These are phyloP conservation scores for Fusarium sarcochroum DNA, from an alignment of 2,329 filamentous ascomycete species.

Conservation along the genomic window DNA sequence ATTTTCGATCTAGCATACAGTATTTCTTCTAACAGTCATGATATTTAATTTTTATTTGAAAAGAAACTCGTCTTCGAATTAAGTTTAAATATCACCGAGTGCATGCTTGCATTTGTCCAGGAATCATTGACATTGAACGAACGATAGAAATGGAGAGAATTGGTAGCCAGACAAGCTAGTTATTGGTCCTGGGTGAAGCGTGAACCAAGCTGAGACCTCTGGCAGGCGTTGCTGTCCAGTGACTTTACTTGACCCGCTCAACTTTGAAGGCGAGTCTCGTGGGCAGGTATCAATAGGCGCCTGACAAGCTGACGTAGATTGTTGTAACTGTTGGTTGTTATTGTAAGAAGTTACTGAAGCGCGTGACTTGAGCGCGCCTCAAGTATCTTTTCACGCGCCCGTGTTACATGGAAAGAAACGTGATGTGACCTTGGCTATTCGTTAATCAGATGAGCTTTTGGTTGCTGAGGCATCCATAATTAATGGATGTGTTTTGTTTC, in stretches of 20 bases:
- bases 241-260: slow-evolving; percentile 35
- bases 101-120: too few relatives aligned
- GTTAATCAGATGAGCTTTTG: slow-evolving; percentile 36
- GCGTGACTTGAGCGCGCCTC: slow-evolving; percentile 38
- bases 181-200: slow-evolving; percentile 22
- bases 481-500: slow-evolving; percentile 24
- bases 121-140: too few relatives aligned
- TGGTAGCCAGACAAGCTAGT: too few relatives aligned
- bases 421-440: slow-evolving; percentile 41
- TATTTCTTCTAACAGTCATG: too few relatives aligned
- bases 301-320: slow-evolving; percentile 31
- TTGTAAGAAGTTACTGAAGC: slow-evolving; percentile 14
- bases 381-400: slow-evolving; percentile 35
- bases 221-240: slow-evolving; percentile 45
- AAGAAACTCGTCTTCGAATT: too few relatives aligned
- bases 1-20: slow-evolving; percentile 15
- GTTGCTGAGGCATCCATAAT: slow-evolving; percentile 48
- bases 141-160: not conserved
- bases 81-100: too few relatives aligned
- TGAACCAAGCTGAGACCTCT: slow-evolving; percentile 35
- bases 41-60: too few relatives aligned
- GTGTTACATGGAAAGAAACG: slow-evolving; percentile 31
- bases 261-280: slow-evolving; percentile 33
- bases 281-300: slow-evolving; percentile 23
- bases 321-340: slow-evolving; percentile 10